phyloP scores from a whole-genome alignment of 768 basidiomycete genomes.

The Termitomyces sp. region DNA sequence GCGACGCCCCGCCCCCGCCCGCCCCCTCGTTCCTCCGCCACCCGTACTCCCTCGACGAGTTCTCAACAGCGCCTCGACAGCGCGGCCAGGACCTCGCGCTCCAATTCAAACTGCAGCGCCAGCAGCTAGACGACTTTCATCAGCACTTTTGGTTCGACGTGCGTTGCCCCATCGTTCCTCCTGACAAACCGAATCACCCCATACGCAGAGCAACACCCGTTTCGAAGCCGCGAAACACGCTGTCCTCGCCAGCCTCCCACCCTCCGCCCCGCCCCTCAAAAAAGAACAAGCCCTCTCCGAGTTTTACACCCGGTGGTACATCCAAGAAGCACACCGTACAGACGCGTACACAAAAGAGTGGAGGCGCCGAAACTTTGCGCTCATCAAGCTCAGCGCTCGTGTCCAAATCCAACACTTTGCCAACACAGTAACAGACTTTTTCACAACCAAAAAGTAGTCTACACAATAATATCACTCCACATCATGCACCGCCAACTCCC shows the following conservation, averaged over 20 bases:
- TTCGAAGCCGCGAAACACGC: conserved; percentile 66
- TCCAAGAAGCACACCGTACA: conserved; percentile 56
- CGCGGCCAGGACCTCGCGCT: conserved; percentile 45
- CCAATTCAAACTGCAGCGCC: conserved; percentile 64
- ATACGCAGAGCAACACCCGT: conserved; percentile 68
- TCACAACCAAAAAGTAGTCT: conserved; percentile 15
- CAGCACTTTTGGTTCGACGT: conserved; percentile 81
- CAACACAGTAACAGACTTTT: conserved; percentile 22
- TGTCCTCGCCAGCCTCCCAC: conserved; percentile 50
- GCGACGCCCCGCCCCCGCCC: conserved; percentile 39
- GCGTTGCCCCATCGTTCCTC: conserved; percentile 22
- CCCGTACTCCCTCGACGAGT: conserved; percentile 78
- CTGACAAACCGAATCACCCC: background rate
- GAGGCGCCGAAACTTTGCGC: conserved; percentile 53
- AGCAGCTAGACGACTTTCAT: conserved; percentile 70
- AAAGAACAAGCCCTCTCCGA: conserved; percentile 66
- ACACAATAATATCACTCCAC: conserved; percentile 20
- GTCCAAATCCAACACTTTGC: conserved; percentile 43
- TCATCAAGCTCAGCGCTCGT: conserved; percentile 53
- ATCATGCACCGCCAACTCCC: conserved; percentile 54
- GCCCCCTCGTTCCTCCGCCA: conserved; percentile 38
- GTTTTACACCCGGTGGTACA: conserved; percentile 72
- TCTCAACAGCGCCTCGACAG: conserved; percentile 27
- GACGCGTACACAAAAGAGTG: conserved; percentile 61
- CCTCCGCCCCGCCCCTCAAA: conserved; percentile 40